phyloP scores from a whole-genome alignment of 148 eudicot genomes.

The Euryodendron excelsum region DNA sequence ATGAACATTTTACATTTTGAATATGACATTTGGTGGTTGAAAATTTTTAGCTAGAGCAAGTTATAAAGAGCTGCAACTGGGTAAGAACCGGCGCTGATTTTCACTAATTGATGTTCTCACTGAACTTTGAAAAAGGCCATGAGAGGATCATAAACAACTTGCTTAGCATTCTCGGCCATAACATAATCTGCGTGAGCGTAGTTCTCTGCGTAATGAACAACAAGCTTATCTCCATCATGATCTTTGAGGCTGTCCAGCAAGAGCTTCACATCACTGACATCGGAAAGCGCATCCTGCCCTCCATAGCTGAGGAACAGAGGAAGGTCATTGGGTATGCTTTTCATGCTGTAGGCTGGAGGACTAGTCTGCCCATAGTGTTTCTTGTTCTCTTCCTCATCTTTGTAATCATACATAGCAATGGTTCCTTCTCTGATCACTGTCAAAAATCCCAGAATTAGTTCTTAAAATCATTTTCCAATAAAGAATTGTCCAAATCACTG shows the following conservation, averaged over 20 bases:
- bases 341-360: slow-evolving; percentile 52
- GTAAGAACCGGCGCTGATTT: background rate
- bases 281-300: slow-evolving; percentile 58
- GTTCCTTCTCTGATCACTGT: slow-evolving; percentile 59
- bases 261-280: slow-evolving; percentile 49
- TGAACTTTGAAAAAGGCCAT: slow-evolving; percentile 48
- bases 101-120: background rate
- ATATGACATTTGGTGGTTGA: background rate
- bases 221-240: slow-evolving; percentile 51
- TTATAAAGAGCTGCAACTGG: background rate
- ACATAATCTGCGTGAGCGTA: slow-evolving; percentile 74
- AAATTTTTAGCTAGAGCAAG: background rate
- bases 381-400: slow-evolving; percentile 30
- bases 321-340: slow-evolving; percentile 44
- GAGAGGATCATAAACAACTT: slow-evolving; percentile 56
- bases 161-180: slow-evolving; percentile 54
- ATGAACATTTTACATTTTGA: background rate
- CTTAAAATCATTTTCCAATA: background rate
- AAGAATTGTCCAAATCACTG: background rate
- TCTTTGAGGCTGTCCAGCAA: slow-evolving; percentile 39
- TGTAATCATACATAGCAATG: slow-evolving; percentile 50
- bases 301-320: slow-evolving; percentile 58
- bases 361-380: slow-evolving; percentile 45
- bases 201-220: slow-evolving; percentile 36
- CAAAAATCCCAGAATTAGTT: background rate